These are phyloP conservation scores for Pseudonitzschia multiseries DNA, from an alignment of 108 stramenopile genomes.

Conservation along the genomic window DNA sequence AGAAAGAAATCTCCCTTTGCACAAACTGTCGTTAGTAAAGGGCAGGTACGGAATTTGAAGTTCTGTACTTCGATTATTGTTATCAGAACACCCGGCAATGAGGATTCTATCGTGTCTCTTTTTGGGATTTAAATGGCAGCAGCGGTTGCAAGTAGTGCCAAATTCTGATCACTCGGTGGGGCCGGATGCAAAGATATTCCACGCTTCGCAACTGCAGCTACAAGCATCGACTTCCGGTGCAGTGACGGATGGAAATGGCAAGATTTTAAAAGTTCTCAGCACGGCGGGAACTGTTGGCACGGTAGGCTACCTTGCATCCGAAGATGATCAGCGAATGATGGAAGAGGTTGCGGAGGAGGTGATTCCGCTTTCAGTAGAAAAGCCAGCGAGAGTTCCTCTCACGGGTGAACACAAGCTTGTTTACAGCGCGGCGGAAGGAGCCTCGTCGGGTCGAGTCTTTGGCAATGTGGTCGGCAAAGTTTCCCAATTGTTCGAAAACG, in stretches of 20 bases:
- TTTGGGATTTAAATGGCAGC: conserved; percentile 14
- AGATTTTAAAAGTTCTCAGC: conserved; percentile 27
- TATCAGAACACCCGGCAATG: not conserved
- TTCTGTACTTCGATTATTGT: too few species aligned
- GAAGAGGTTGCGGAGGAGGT: conserved; percentile 15
- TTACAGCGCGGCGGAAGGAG: conserved; percentile 46
- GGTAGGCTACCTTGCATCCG: conserved; percentile 41
- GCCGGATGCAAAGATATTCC: not conserved
- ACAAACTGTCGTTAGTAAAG: too few species aligned
- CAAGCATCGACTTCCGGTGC: not conserved
- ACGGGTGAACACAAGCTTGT: conserved; percentile 42
- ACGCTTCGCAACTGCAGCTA: not conserved
- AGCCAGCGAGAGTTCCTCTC: conserved; percentile 35
- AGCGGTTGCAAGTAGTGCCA: not conserved
- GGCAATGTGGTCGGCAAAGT: conserved; percentile 49
- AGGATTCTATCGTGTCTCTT: conserved; percentile 8
- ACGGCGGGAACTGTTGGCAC: conserved; percentile 34
- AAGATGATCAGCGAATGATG: conserved; percentile 40
- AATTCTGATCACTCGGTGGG: not conserved
- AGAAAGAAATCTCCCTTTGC: too few species aligned
- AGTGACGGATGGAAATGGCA: conserved; percentile 12
- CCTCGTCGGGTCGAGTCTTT: conserved; percentile 42
- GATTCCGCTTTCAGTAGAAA: conserved; percentile 12
- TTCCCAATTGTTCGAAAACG: conserved; percentile 48
- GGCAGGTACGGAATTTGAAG: too few species aligned